These are phyloP conservation scores for Paramecium tetraurelia DNA, from an alignment of 73 alveolate genomes.

Conservation along the genomic window DNA sequence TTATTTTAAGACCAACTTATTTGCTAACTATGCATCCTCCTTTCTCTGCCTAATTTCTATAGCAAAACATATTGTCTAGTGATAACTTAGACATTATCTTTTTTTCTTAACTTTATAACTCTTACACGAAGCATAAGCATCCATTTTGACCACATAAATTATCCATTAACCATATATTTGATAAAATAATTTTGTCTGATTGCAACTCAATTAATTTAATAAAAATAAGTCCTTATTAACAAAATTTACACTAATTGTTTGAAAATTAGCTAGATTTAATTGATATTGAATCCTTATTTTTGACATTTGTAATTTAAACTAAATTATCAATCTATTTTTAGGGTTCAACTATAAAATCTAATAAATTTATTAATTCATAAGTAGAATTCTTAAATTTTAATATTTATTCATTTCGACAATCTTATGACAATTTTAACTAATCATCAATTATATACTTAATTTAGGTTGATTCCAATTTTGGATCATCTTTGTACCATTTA, in stretches of 20 bases:
- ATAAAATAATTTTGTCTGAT: background rate
- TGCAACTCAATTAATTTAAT: background rate
- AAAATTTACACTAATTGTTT: background rate
- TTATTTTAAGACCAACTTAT: background rate
- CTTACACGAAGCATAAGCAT: background rate
- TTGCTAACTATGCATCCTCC: background rate
- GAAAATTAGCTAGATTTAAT: background rate
- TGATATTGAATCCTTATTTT: background rate
- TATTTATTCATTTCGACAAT: background rate
- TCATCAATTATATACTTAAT: background rate
- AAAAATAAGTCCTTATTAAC: background rate
- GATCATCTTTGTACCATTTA: background rate
- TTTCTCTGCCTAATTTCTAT: background rate
- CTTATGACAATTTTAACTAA: background rate
- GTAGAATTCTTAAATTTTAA: background rate
- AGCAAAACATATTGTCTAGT: background rate
- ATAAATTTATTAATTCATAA: background rate
- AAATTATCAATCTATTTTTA: background rate
- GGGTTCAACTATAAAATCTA: background rate
- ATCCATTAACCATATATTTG: background rate
- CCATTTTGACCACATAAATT: background rate
- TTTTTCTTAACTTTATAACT: background rate
- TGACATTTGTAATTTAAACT: background rate
- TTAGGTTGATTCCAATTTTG: background rate
- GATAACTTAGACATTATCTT: background rate